phyloP scores from a whole-genome alignment of 805 yeast species.

The Starmerella davenportii region DNA sequence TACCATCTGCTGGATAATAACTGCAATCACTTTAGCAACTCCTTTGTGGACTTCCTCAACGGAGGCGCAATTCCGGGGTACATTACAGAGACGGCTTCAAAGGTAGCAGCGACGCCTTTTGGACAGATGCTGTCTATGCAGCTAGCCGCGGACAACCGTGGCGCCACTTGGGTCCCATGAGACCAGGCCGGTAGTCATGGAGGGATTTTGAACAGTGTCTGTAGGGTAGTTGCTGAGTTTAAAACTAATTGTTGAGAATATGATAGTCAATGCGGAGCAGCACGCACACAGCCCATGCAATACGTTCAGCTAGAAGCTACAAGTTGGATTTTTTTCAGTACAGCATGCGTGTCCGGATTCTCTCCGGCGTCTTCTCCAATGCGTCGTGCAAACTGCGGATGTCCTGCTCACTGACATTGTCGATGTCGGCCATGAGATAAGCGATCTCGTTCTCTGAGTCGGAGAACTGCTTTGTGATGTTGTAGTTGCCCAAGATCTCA shows the following conservation, averaged over 20 bases:
- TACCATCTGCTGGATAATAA: constrained; percentile 46
- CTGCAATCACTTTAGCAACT: constrained; percentile 51
- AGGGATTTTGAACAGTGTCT: no score
- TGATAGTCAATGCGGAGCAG: no score
- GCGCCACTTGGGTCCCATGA: background rate
- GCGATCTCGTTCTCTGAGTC: constrained; percentile 94
- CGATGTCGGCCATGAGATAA: constrained; percentile 92
- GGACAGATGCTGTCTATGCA: constrained; percentile 31
- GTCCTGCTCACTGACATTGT: constrained; percentile 64
- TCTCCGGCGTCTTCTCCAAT: constrained; percentile 76
- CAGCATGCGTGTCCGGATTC: constrained; percentile 74
- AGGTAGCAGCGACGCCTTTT: constrained; percentile 33
- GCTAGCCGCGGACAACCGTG: constrained; percentile 12
- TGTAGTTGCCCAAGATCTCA: constrained; percentile 83
- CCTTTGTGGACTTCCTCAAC: constrained; percentile 37
- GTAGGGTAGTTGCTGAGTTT: background rate
- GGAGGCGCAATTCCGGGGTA: constrained; percentile 38
- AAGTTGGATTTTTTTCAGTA: no score
- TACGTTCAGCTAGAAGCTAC: no score
- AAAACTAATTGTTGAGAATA: no score
- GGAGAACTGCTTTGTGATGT: constrained; percentile 95
- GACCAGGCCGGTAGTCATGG: background rate
- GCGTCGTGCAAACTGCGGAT: constrained; percentile 71
- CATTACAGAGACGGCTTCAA: constrained; percentile 35
- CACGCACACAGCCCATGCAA: no score